These are phyloP conservation scores for Tolypocladium pustulatum DNA, from an alignment of 2,329 filamentous ascomycete genomes.

Conservation along the genomic window DNA sequence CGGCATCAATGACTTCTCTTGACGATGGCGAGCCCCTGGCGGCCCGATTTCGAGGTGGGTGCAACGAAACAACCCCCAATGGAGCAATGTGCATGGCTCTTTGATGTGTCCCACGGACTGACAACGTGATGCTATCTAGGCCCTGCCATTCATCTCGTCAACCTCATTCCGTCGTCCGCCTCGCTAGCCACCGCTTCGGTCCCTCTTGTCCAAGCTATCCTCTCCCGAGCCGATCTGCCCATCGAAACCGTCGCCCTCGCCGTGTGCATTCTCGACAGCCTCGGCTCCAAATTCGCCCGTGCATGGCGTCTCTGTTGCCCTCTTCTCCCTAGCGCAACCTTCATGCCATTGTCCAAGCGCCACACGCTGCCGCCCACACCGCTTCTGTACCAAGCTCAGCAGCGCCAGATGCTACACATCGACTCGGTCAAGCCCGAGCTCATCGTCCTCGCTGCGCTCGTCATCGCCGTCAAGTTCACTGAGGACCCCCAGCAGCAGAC, in stretches of 20 bases:
- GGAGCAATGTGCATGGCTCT: neutral
- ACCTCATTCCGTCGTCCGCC: conserved; percentile 53
- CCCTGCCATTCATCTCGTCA: conserved; percentile 54
- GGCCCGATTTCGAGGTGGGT: conserved; percentile 26
- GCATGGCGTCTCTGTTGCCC: conserved; percentile 52
- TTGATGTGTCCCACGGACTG: neutral
- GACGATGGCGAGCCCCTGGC: conserved; percentile 35
- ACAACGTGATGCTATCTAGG: conserved; percentile 28
- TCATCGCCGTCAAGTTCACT: conserved; percentile 56
- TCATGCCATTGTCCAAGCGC: conserved; percentile 23
- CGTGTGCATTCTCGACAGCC: conserved; percentile 55
- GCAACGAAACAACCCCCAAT: neutral
- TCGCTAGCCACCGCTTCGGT: conserved; percentile 50
- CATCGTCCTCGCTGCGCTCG: conserved; percentile 50
- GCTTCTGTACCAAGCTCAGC: conserved; percentile 18
- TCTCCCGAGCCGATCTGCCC: conserved; percentile 45
- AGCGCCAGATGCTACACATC: conserved; percentile 49
- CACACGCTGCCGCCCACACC: conserved; percentile 37
- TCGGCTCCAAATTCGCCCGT: conserved; percentile 51
- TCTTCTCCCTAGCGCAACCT: conserved; percentile 21
- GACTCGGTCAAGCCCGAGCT: conserved; percentile 52
- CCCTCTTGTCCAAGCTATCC: conserved; percentile 47
- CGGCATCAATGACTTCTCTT: conserved; percentile 18
- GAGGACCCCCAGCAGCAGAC: conserved; percentile 48
- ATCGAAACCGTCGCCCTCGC: conserved; percentile 54